A percentile compares a stretch with the other conserved stretches of the same genome.
These are phyloP conservation scores for Dictyostelium purpureum DNA, from an alignment of 78 protist species.

Conservation along the genomic window DNA sequence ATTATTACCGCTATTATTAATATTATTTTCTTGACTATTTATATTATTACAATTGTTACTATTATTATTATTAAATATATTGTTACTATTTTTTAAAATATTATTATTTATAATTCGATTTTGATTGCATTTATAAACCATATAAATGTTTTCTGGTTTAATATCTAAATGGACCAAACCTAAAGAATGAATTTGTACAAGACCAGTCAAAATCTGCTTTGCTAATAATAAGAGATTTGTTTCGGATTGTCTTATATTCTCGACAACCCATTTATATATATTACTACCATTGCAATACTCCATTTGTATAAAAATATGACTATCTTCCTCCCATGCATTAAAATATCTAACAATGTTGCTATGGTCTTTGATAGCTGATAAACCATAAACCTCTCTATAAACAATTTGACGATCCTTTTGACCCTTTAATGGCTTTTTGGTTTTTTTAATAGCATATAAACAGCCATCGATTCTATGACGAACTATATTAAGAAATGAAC, in stretches of 20 bases:
- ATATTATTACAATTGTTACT: background rate
- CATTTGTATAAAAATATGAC: conserved; percentile 68
- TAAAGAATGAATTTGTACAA: conserved; percentile 36
- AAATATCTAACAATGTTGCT: conserved; percentile 57
- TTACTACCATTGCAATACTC: conserved; percentile 72
- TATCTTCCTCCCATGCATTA: conserved; percentile 76
- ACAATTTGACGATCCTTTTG: conserved; percentile 17
- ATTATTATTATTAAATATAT: background rate
- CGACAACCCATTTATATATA: conserved; percentile 46
- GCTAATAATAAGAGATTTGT: background rate
- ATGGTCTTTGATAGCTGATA: conserved; percentile 42
- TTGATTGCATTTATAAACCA: conserved; percentile 1
- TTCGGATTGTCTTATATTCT: background rate
- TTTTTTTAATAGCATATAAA: conserved; percentile 61
- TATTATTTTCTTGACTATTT: background rate
- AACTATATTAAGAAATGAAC: too few relatives aligned
- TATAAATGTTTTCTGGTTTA: conserved; percentile 71
- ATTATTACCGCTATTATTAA: background rate
- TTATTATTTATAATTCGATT: background rate
- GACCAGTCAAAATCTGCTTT: conserved; percentile 40
- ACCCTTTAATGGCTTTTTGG: conserved; percentile 51
- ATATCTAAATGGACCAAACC: conserved; percentile 74
- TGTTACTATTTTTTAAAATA: background rate
- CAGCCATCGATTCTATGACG: conserved; percentile 76
- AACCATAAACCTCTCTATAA: conserved; percentile 52